Evolutionary conservation across 2,329 filamentous ascomycete genomes (phyloP), one percentile per base, ranked within the genome.

Genomic region (Fusarium cyanostomum): DNA sequence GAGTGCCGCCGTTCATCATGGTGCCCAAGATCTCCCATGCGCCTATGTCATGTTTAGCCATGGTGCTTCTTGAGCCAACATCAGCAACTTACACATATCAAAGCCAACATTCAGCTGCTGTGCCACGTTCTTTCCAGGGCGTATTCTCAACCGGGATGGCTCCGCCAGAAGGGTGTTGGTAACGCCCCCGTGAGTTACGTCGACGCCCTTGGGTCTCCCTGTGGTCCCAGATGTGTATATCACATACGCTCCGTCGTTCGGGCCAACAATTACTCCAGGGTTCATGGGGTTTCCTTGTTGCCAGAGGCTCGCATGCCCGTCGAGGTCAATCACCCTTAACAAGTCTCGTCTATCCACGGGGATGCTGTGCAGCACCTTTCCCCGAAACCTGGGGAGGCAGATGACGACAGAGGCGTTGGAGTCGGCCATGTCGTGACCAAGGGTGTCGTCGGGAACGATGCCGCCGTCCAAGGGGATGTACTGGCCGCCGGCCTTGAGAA

Each of bases 151-250:
- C 16, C 61, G 61, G 12, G 62, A 65, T 3, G 62, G 62, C 3
- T 65, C 62, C 6, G 58, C 57, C 15, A 65, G 10, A 3, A 65
- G 39, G 3, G 62, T 62, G 4, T 65, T 65, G 35, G 62, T 66
- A 2, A 65, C 62, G 9, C 53, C 49, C 35, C 39, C 39, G 37
- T 65, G 62, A 18, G 57, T 54, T 18, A 65, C 62, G 16, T 65
- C 62, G 12, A 65, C 62, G 28, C 62, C 62, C 16, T 65, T 65
- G 4, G 62, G 62, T n/a, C 52, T 18, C 5, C 62, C 62, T 4
- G 62, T 65, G 0, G 62, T 65, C 4, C 62, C 62, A 1, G 62
- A 65, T 27, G 62, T 65, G 48, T 65, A 65, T 12, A 65, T 65
- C 11, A 65, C 44, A 55, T 65, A 65, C 8, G 62, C 62, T n/a